Evolutionary conservation across 1,284 basidiomycete species (phyloP).

Genomic region (Phaffia rhodozyma): DNA sequence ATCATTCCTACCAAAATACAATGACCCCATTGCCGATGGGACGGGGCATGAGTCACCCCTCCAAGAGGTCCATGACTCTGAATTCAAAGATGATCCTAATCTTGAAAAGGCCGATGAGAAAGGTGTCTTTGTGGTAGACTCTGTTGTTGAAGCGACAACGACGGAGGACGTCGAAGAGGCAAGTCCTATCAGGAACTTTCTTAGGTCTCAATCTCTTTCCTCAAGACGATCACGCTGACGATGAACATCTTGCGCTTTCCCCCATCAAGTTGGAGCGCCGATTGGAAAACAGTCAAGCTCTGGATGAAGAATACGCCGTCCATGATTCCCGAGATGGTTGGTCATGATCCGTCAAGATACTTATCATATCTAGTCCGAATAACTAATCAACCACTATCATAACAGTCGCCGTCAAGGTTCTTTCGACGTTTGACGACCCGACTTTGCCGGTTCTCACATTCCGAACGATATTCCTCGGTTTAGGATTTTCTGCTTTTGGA

Average conservation of each 20-base stretch:
- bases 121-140: neutral
- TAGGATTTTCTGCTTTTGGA: conserved; percentile 28
- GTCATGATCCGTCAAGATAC: neutral
- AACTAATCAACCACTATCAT: conserved; percentile 19
- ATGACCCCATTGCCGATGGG: too few species aligned
- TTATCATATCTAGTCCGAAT: neutral
- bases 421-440: conserved; percentile 40
- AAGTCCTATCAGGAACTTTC: conserved; percentile 3
- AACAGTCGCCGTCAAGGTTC: conserved; percentile 36
- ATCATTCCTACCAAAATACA: too few species aligned
- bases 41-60: too few species aligned
- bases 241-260: neutral
- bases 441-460: conserved; percentile 35
- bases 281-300: conserved; percentile 4
- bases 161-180: conserved; percentile 19
- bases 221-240: neutral
- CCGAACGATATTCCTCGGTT: conserved; percentile 38
- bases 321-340: conserved; percentile 16
- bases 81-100: neutral
- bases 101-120: conserved; percentile 3
- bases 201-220: too few species aligned
- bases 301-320: conserved; percentile 9
- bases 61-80: neutral
- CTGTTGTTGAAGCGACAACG: conserved; percentile 1
- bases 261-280: neutral